Conservation (phyloP, 2,329 filamentous ascomycete genomes). For the Phyllachora maydis region DNA sequence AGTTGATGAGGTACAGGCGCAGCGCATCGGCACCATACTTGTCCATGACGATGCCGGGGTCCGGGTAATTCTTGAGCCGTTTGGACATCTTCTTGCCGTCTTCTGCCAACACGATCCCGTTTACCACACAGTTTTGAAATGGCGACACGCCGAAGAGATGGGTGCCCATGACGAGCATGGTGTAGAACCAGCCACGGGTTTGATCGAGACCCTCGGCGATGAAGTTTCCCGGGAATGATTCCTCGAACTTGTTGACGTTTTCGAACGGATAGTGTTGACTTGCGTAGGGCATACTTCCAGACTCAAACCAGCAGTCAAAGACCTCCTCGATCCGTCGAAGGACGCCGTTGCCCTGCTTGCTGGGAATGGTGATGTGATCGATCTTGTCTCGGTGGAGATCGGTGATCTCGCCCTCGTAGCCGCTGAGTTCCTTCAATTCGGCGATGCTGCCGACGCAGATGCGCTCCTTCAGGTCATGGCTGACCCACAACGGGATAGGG, state of each 20-base stretch:
- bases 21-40: slow-evolving; percentile 85
- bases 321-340: slow-evolving; percentile 69
- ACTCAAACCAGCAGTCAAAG: slow-evolving; percentile 92
- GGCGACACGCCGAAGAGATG: slow-evolving; percentile 71
- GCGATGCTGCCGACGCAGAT: slow-evolving; percentile 71
- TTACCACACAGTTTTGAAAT: slow-evolving; percentile 93
- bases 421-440: slow-evolving; percentile 69
- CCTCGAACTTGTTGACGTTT: slow-evolving; percentile 61
- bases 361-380: slow-evolving; percentile 85
- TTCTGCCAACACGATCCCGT: slow-evolving; percentile 81
- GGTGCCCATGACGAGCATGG: slow-evolving; percentile 68
- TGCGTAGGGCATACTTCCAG: slow-evolving; percentile 86
- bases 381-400: slow-evolving; percentile 88
- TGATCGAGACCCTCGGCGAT: slow-evolving; percentile 80
- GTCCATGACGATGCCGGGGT: slow-evolving; percentile 63
- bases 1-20: slow-evolving; percentile 91
- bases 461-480: slow-evolving; percentile 70
- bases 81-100: slow-evolving; percentile 99
- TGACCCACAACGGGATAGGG: slow-evolving; percentile 79
- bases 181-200: slow-evolving; percentile 95
- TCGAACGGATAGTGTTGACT: slow-evolving; percentile 85
- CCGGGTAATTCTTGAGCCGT: slow-evolving; percentile 87
- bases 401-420: slow-evolving; percentile 62
- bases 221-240: slow-evolving; percentile 77
- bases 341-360: slow-evolving; percentile 67